Evolutionary conservation across 2,329 filamentous ascomycete genomes (phyloP), one percentile per base, ranked within the genome.

Genomic region (Paramyrothecium sp.): DNA sequence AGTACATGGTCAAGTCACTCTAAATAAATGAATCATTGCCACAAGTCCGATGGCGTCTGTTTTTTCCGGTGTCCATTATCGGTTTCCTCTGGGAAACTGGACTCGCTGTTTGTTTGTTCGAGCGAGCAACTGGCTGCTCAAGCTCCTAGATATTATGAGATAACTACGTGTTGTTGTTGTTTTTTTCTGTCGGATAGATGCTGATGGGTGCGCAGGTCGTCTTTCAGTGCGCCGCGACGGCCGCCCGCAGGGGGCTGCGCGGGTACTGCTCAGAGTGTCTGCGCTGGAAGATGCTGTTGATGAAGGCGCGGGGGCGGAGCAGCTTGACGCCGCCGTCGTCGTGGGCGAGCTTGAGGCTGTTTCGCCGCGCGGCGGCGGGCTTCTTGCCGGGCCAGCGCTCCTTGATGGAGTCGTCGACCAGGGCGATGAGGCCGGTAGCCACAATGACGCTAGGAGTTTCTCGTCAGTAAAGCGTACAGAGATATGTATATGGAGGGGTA

Each of bases 391-490:
- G 86, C 85, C 91, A 95, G 57, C 85, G 86, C 60, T 86, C 82
- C 73, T 91, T 90, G 78, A 98, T 97, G 76, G 88, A 91, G 75
- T 98, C 92, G 69, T 98, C 94, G 54, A 96, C 89, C 49, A 98
- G 85, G 8, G 90, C 86, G 65, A 96, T 87, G 64, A 98, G 83
- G 22, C 94, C 94, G n/a, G 92, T 95, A 51, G 92, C 86, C 61
- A 98, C 84, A 61, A 98, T 89, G 62, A 96, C 89, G 72, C 92
- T 96, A 63, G 46, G 10, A 22, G 30, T n/a, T 21, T 51, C 19
- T 46, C n/a, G 66, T 73, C 64, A 71, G 63, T 56, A 54, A 58
- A 30, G 49, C 33, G 48, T 44, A 59, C 49, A 50, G 23, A 44
- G 51, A 30, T 19, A 23, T 51, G 13, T 54, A 53, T 58, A 30